These are phyloP conservation scores for Fusarium oligoseptatum DNA, from an alignment of 2,329 filamentous ascomycete genomes.

Conservation along the genomic window DNA sequence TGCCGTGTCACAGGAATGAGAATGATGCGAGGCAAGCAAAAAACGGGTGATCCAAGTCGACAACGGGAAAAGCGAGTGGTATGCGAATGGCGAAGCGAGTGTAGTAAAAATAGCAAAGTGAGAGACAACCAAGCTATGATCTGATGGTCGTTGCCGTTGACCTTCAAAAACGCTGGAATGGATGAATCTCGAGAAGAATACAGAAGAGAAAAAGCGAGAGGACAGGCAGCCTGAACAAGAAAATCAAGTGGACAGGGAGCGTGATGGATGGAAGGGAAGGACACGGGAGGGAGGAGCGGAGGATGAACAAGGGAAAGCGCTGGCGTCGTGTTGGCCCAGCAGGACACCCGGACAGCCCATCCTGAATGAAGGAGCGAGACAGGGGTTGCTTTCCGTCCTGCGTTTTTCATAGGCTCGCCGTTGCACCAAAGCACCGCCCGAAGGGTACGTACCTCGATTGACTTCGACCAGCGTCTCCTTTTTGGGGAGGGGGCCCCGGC, in stretches of 20 bases:
- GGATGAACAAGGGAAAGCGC: slow-evolving; percentile 35
- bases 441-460: slow-evolving; percentile 29
- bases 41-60: slow-evolving; percentile 19
- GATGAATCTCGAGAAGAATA: slow-evolving; percentile 21
- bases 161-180: slow-evolving; percentile 19
- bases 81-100: slow-evolving; percentile 26
- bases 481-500: slow-evolving; percentile 19
- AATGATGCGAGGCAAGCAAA: slow-evolving; percentile 20
- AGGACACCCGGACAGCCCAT: slow-evolving; percentile 15
- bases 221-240: slow-evolving; percentile 8
- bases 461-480: slow-evolving; percentile 25
- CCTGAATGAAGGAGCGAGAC: slow-evolving; percentile 14
- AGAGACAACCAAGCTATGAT: slow-evolving; percentile 28
- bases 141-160: slow-evolving; percentile 23
- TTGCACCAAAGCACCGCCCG: slow-evolving; percentile 6
- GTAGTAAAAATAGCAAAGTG: slow-evolving; percentile 31
- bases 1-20: background rate
- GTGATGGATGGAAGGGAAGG: slow-evolving; percentile 27
- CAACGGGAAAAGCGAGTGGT: slow-evolving; percentile 12
- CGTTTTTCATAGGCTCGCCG: slow-evolving; percentile 8
- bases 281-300: slow-evolving; percentile 28
- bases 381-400: slow-evolving; percentile 19
- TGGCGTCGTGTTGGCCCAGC: slow-evolving; percentile 42
- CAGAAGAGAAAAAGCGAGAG: slow-evolving; percentile 23
- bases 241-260: background rate